Conservation (phyloP, 2,329 filamentous ascomycete species). For the Fusarium oligoseptatum region DNA sequence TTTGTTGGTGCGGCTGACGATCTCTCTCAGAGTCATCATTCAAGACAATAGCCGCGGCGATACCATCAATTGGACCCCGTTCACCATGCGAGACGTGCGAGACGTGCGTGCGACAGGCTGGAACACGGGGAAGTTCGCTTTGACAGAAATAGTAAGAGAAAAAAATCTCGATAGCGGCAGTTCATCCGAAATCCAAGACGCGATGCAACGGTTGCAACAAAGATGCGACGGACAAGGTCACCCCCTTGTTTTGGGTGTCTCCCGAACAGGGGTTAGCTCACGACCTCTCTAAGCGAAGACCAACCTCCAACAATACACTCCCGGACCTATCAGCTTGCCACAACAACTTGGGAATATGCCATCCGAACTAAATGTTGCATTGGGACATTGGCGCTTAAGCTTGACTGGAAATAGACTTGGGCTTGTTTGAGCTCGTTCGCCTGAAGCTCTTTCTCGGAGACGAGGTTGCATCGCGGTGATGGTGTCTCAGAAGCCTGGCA, state of each 20-base stretch:
- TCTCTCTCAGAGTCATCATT: too few relatives aligned
- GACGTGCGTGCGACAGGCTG: neutral
- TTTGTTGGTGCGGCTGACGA: too few relatives aligned
- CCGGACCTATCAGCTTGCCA: neutral
- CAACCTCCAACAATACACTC: neutral
- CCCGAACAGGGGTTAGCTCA: neutral
- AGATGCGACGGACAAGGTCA: conserved; percentile 6
- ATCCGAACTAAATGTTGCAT: neutral
- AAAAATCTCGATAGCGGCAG: conserved; percentile 1
- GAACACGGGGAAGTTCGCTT: neutral
- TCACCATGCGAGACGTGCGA: neutral
- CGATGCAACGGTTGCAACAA: conserved; percentile 13
- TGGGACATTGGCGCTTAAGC: neutral
- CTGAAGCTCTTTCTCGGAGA: neutral
- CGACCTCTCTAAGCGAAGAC: conserved; percentile 1
- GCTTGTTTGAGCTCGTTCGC: neutral
- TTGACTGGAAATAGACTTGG: neutral
- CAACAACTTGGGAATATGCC: neutral
- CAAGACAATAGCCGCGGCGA: too few relatives aligned
- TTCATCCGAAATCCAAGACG: conserved; percentile 4
- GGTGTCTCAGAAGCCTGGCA: neutral
- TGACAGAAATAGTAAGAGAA: neutral
- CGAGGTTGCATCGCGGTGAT: neutral
- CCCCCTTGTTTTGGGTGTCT: conserved; percentile 25
- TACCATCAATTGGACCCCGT: neutral